Evolutionary conservation across 768 basidiomycete genomes (phyloP), one percentile per base, ranked within the genome.

Genomic region (Candolleomyces efflorescens): DNA sequence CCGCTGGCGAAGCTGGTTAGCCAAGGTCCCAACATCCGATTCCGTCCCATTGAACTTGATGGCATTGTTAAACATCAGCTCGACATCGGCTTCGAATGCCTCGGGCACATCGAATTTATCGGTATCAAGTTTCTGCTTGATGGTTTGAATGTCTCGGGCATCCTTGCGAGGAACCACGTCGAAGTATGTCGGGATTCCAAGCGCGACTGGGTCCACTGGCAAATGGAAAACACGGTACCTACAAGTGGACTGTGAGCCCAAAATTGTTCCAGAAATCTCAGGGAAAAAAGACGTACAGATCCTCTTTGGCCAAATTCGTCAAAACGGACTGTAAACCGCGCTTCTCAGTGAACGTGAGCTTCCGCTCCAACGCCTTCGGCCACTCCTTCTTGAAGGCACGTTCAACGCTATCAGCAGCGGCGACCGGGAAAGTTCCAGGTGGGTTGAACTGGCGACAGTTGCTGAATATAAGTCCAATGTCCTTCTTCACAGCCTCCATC

Each of bases 361-460:
- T 92, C 63, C 73, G 84, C 66, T 89, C 88, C 67, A 78, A 78
- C 1, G 75, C 79, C 69, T 90, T 92, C 17, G 81, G 68, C 95
- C 97, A 98, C 69, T 98, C 94, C 67, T 82, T 87, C 72, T 85
- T 86, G 76, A 88, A 94, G 6, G 70, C 78, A 49, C 76, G 82
- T 71, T 98, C 94, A 13, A 94, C 79, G 3, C 73, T 70, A 54
- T 90, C 86, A 3, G 90, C 90, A 61, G 86, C 89, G 24, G 78
- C 75, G 48, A 83, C 78, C 3, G 92, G 89, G 60, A 83, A 87
- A 0, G 92, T 92, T 18, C 78, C 83, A 5, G 87, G 83, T 17
- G 90, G 90, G 65, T 99, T 99, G 80, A 98, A 99, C 63, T 85
- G 80, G 32, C 92, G 86, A 70, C 95, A 98, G 66, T 99, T 99